Evolutionary conservation across 2,329 filamentous ascomycete genomes (phyloP).

Genomic region (Colletotrichum cordylinicola): DNA sequence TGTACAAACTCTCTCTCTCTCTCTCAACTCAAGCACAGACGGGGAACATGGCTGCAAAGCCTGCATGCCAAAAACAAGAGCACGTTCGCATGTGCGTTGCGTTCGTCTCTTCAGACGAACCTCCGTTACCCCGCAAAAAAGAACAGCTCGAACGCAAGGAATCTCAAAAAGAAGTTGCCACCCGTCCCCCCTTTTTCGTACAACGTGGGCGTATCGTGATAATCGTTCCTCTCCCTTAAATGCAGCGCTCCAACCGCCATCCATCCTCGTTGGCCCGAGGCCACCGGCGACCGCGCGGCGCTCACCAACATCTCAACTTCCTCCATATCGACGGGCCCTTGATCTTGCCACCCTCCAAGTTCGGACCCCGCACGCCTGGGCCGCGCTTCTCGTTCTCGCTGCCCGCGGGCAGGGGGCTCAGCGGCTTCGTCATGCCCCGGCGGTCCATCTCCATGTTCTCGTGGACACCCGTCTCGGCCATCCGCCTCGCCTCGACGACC

Average conservation of each 20-base stretch:
- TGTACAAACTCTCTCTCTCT: background rate
- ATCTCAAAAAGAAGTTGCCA: background rate
- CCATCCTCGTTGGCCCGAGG: background rate
- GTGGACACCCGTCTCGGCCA: conserved; percentile 53
- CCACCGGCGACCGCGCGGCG: background rate
- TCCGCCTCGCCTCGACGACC: conserved; percentile 62
- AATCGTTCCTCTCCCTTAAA: background rate
- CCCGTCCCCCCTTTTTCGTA: background rate
- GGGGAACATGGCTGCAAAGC: background rate
- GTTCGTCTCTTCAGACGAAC: background rate
- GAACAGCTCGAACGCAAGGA: background rate
- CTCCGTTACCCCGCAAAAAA: background rate
- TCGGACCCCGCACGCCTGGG: conserved; percentile 49
- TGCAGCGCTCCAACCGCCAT: background rate
- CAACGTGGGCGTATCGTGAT: background rate
- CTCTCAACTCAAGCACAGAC: background rate
- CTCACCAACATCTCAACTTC: conserved; percentile 60
- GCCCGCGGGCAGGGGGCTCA: conserved; percentile 54
- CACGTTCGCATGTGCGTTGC: background rate
- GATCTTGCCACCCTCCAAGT: conserved; percentile 46
- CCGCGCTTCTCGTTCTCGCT: conserved; percentile 50
- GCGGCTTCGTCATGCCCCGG: conserved; percentile 62
- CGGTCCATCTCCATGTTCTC: conserved; percentile 51
- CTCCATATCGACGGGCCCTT: conserved; percentile 58
- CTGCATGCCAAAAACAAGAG: background rate